Conservation (phyloP, 768 basidiomycete species). For the Nidularia pulvinata region DNA sequence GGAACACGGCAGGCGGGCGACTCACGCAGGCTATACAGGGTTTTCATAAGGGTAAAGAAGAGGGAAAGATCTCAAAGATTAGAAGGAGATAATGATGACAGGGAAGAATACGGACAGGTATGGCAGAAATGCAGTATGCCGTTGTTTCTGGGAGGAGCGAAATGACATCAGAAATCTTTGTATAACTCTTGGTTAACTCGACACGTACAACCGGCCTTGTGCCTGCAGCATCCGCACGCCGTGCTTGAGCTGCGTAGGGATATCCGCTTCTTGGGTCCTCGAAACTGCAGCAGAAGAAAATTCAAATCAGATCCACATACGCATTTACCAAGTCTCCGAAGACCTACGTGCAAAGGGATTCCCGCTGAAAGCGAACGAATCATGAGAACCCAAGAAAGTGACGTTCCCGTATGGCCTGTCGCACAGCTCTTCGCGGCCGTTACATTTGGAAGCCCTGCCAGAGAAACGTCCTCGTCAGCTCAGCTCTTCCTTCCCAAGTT, state of each 20-base stretch:
- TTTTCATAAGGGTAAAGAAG: too few relatives aligned
- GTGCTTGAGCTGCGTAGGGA: constrained; percentile 44
- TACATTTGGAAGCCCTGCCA: constrained; percentile 51
- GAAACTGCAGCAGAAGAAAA: constrained; percentile 27
- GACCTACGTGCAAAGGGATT: constrained; percentile 44
- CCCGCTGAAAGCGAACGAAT: constrained; percentile 51
- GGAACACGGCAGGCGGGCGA: too few relatives aligned
- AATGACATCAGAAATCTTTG: neutral
- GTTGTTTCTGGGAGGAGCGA: neutral
- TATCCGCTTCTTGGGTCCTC: constrained; percentile 48
- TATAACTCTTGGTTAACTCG: neutral
- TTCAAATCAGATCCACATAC: neutral
- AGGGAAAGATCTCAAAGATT: neutral
- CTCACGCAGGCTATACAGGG: too few relatives aligned
- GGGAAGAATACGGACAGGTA: constrained; percentile 39
- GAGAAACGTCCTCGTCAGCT: neutral
- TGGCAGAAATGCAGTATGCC: constrained; percentile 60
- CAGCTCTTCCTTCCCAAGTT: neutral
- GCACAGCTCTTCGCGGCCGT: constrained; percentile 67
- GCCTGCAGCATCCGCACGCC: constrained; percentile 64
- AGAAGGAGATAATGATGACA: neutral
- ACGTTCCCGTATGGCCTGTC: constrained; percentile 50
- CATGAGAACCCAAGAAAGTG: constrained; percentile 50
- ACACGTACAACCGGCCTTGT: constrained; percentile 44
- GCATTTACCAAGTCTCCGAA: neutral